Base-by-base conservation (phyloP, 768 basidiomycete genomes). In the Mycena floridula region DNA sequence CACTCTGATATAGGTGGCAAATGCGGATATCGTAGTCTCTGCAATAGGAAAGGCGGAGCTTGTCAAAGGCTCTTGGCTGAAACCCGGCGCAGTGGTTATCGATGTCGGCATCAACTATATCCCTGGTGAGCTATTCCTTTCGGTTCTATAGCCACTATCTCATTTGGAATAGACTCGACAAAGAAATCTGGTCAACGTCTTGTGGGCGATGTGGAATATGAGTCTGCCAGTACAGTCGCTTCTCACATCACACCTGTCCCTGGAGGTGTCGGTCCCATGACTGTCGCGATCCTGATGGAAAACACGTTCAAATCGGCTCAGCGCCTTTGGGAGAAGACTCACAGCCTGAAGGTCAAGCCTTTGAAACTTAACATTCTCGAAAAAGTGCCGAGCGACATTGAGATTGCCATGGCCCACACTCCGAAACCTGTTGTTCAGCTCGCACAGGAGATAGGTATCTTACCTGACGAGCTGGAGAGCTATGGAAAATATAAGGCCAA, bases 191-290 rank as follows among this genome's bases (percentile, higher is more conserved):
- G 96, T 28, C 86, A 93, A 57, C 86, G 95, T 46, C 77, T 99
- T 7, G 93, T 98, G 46, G 96, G 96, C 28, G 96, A 99, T 64
- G 94, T 98, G 40, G 82, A 96, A 50, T 98, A 80, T 57, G 72
- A 73, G 7, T 73, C 85, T 5, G 94, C 90, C n/a, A 66, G 77
- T 21, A 58, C 69, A 37, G 79, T 85, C 47, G 95, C 96, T 2
- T 88, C 89, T 2, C 69, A 85, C 65, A 96, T 99, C 56, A 99
- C 96, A 0, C 96, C 96, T 18, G 96, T 99, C 21, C 96, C 96
- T 0, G 96, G 96, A 63, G 96, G 96, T 46, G 96, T 99, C 42
- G 96, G 96, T 11, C 96, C 96, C n/a, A 96, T 98, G 94, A 99
- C 96, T 12, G 96, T 99, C 46, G 96, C 96, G 18, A 76, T 97